Percentiles rank a stretch among this genome's conserved stretches.
These are phyloP conservation scores for Dryadomyces quercus-mongolicae DNA, from an alignment of 2,329 filamentous ascomycete species.

Conservation along the genomic window DNA sequence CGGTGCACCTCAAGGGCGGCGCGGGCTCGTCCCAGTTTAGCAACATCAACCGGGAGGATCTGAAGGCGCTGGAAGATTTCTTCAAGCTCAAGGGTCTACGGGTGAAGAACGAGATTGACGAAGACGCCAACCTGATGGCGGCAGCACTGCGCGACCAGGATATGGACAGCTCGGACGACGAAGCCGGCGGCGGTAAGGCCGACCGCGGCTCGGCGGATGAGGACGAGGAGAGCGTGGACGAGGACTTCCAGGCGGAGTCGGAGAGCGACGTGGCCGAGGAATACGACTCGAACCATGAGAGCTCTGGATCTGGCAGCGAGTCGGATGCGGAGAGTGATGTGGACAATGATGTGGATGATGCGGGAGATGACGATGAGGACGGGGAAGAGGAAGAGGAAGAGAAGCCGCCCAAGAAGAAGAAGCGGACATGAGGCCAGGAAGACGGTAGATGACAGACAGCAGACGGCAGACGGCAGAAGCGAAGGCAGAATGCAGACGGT, in stretches of 20 bases:
- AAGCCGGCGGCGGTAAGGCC: constrained; percentile 53
- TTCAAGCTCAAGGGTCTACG: constrained; percentile 93
- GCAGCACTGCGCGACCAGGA: constrained; percentile 75
- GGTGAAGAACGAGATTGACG: constrained; percentile 97
- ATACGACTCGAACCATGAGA: constrained; percentile 84
- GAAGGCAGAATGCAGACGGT: too few species aligned
- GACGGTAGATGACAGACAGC: too few species aligned
- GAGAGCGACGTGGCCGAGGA: constrained; percentile 96
- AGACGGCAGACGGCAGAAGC: too few species aligned
- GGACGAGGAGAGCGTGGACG: constrained; percentile 88
- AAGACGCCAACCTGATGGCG: constrained; percentile 71
- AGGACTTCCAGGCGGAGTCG: constrained; percentile 86
- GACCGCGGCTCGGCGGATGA: constrained; percentile 90
- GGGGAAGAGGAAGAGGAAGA: constrained; percentile 20
- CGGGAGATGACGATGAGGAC: constrained; percentile 31
- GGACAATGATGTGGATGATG: constrained; percentile 35
- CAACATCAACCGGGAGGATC: constrained; percentile 98
- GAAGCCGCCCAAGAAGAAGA: constrained; percentile 29
- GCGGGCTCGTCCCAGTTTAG: constrained; percentile 88
- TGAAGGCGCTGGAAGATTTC: constrained; percentile 91
- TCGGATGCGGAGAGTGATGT: constrained; percentile 53
- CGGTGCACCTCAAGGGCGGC: constrained; percentile 79
- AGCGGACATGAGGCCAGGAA: constrained; percentile 19
- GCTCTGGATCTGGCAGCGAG: constrained; percentile 59
- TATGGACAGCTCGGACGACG: constrained; percentile 74